These are phyloP conservation scores for Pythium phragmiticola DNA, from an alignment of 352 stramenopile genomes.

Conservation along the genomic window DNA sequence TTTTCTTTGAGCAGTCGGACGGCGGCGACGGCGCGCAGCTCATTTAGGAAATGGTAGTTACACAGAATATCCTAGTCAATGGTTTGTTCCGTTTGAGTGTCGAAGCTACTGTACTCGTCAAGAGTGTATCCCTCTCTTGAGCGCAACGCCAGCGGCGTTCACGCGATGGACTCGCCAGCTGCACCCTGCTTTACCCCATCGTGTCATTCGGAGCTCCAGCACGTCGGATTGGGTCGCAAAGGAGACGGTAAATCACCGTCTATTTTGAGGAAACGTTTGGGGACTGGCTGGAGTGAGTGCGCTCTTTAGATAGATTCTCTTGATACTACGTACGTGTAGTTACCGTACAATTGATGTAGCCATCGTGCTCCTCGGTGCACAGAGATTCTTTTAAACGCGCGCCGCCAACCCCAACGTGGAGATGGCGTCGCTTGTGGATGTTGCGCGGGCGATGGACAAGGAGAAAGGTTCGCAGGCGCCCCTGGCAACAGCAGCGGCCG, in stretches of 20 bases:
- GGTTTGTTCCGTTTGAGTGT: too few relatives aligned
- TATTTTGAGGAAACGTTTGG: constrained; percentile 17
- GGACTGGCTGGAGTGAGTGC: constrained; percentile 19
- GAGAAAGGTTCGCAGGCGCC: constrained; percentile 2
- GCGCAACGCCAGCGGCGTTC: too few relatives aligned
- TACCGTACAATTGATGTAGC: constrained; percentile 1
- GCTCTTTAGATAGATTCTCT: constrained; percentile 18
- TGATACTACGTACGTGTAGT: background rate
- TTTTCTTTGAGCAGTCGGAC: constrained; percentile 72
- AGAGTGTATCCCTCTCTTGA: too few relatives aligned
- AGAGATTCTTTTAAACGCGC: background rate
- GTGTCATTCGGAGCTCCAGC: too few relatives aligned
- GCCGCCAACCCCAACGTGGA: background rate
- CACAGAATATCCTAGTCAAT: too few relatives aligned
- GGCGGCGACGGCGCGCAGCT: constrained; percentile 34
- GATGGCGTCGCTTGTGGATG: constrained; percentile 39
- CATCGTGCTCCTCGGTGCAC: background rate
- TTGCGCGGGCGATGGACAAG: constrained; percentile 49
- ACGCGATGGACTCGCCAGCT: too few relatives aligned
- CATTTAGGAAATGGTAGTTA: constrained; percentile 17
- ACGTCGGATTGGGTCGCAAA: constrained; percentile 17
- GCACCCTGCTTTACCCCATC: too few relatives aligned
- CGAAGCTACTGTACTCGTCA: too few relatives aligned
- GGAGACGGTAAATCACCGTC: constrained; percentile 63
- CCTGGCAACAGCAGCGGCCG: background rate